Evolutionary conservation across 805 yeast genomes (phyloP).

Genomic region (Helenozyma baotianmanensis): DNA sequence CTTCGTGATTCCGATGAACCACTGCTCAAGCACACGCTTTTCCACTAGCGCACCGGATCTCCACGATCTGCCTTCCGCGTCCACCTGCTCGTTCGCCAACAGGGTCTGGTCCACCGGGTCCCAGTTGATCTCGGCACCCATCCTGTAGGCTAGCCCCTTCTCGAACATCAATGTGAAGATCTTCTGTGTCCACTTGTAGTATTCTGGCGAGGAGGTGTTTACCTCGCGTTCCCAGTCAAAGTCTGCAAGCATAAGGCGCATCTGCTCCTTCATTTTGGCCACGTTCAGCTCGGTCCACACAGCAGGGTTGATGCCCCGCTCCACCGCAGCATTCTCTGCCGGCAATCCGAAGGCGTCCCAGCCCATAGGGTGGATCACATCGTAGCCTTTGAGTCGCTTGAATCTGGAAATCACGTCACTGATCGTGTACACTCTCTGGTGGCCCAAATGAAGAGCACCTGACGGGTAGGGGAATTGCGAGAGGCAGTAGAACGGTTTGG

Average conservation of each 20-base stretch:
- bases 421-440: constrained; percentile 86
- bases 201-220: constrained; percentile 79
- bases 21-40: constrained; percentile 73
- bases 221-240: constrained; percentile 94
- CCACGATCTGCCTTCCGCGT: constrained; percentile 88
- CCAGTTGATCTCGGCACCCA: constrained; percentile 92
- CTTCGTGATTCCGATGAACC: constrained; percentile 89
- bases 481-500: constrained; percentile 51
- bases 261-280: constrained; percentile 79
- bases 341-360: constrained; percentile 99
- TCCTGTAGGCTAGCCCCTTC: constrained; percentile 79
- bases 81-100: constrained; percentile 94
- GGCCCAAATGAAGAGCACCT: constrained; percentile 90
- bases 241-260: constrained; percentile 71
- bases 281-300: constrained; percentile 82
- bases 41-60: constrained; percentile 95
- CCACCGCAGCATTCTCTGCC: constrained; percentile 97
- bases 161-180: constrained; percentile 70
- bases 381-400: constrained; percentile 67
- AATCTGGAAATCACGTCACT: constrained; percentile 80
- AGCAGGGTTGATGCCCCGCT: constrained; percentile 71
- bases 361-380: constrained; percentile 95
- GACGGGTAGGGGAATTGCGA: constrained; percentile 97
- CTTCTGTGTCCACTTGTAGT: constrained; percentile 90
- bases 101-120: constrained; percentile 96